Base-by-base conservation (phyloP, 305 asterid species). In the Fraxinus greggii region DNA sequence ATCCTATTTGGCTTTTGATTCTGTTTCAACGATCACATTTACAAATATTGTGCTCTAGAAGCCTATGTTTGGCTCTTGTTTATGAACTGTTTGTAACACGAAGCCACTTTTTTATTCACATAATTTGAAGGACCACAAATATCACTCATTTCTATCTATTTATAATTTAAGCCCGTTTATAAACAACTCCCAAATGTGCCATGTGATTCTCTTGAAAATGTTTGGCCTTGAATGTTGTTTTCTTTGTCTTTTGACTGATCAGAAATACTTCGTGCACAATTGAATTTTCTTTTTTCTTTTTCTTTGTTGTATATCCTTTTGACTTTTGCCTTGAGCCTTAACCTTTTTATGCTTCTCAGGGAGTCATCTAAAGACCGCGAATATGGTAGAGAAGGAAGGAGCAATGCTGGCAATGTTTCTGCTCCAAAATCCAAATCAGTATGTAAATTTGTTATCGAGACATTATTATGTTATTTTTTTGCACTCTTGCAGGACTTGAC, bases 391-490 rank as follows among this genome's bases (percentile, higher is more conserved):
- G 98, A 93, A 86, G 92, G 89, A n/a, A 54, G 65, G 69, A 91
- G 95, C 91, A 93, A 98, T 81, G 81, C 89, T 38, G 88, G 87
- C 54, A 91, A 88, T 82, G 89, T 75, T 73, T 81, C 97, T 38
- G 81, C 96, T 3, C 54, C 84, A 86, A 91, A 93, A 86, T 82
- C 95, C 77, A 94, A 93, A 94, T 85, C 93, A 82, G 99, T 97
- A 97, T 88, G 98, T 91, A 88, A 83, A 84, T 87, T 87, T 85
- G 79, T 83, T 76, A 61, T 79, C 77, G 59, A 59, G 76, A 79
- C 77, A 36, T 70, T 82, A 7, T 74, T 76, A 59, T 59, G 83
- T 83, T 40, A 31, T 81, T n/a, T 75, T 73, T 59, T 73, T 83
- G 75, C 65, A 51, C 74, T 72, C 78, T 21, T 79, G 87, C 85